These are phyloP conservation scores for Plasmopara viticola DNA, from an alignment of 352 stramenopile species.

Conservation along the genomic window DNA sequence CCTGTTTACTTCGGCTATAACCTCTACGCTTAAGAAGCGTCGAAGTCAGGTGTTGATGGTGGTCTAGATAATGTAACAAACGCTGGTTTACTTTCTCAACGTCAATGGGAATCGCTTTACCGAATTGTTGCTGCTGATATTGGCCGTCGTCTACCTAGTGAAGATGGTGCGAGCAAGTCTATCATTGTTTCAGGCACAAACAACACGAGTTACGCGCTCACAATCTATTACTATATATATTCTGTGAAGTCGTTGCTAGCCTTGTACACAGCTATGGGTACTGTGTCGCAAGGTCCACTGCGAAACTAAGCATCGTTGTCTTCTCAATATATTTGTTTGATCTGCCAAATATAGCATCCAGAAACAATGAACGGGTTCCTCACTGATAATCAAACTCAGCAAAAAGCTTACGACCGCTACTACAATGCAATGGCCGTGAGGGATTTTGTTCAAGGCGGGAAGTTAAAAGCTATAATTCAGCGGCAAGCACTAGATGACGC, in stretches of 20 bases:
- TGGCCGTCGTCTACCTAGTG: constrained; percentile 2
- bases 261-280: too few species aligned
- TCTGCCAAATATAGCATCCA: too few species aligned
- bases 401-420: constrained; percentile 3
- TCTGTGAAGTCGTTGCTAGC: too few species aligned
- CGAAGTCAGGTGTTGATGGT: constrained; percentile 12
- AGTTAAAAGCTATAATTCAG: background rate
- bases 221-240: too few species aligned
- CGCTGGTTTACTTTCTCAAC: constrained; percentile 1
- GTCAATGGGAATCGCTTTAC: constrained; percentile 9
- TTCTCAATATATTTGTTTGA: too few species aligned
- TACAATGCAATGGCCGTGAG: constrained; percentile 2
- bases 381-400: background rate
- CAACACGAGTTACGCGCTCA: too few species aligned
- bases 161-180: background rate
- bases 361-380: too few species aligned
- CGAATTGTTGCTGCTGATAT: constrained; percentile 19
- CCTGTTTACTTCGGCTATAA: constrained; percentile 11
- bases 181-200: constrained; percentile 8
- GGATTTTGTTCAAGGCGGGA: constrained; percentile 1
- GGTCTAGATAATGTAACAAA: constrained; percentile 12
- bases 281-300: too few species aligned
- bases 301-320: too few species aligned
- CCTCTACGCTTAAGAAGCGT: constrained; percentile 14
- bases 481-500: background rate